phyloP scores from a whole-genome alignment of 805 yeast species.

The Saturnispora saitoi region DNA sequence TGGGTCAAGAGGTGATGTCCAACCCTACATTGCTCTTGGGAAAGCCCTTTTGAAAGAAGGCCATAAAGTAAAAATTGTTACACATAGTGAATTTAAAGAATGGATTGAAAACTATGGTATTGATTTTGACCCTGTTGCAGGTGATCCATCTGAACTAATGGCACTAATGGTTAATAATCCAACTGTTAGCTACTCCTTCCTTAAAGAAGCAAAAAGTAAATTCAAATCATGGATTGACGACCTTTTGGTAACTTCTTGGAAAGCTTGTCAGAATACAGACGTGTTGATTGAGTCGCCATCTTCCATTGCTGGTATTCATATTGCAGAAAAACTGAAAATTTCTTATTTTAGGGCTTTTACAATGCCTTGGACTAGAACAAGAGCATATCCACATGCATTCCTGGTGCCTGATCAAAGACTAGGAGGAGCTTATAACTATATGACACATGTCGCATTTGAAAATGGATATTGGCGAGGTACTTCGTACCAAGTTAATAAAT shows the following conservation, averaged over 20 bases:
- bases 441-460: conserved; percentile 90
- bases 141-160: conserved; percentile 90
- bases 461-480: conserved; percentile 91
- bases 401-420: conserved; percentile 88
- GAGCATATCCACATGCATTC: conserved; percentile 95
- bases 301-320: conserved; percentile 91
- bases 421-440: conserved; percentile 87
- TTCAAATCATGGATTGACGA: conserved; percentile 81
- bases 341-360: conserved; percentile 94
- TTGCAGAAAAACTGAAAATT: conserved; percentile 83
- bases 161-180: conserved; percentile 88
- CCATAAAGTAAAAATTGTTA: conserved; percentile 74
- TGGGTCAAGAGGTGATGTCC: conserved; percentile 96
- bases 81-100: conserved; percentile 71
- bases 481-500: conserved; percentile 73
- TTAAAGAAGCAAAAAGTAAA: conserved; percentile 72
- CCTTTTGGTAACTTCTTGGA: conserved; percentile 67
- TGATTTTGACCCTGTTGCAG: conserved; percentile 69
- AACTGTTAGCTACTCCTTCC: conserved; percentile 69
- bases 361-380: conserved; percentile 96
- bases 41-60: conserved; percentile 74
- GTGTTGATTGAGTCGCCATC: conserved; percentile 91
- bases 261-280: conserved; percentile 77
- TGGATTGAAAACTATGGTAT: conserved; percentile 68
- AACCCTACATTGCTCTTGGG: conserved; percentile 89